Conservation (phyloP, 371 early-diverging fungal genomes). For the Mucor mucedo region DNA sequence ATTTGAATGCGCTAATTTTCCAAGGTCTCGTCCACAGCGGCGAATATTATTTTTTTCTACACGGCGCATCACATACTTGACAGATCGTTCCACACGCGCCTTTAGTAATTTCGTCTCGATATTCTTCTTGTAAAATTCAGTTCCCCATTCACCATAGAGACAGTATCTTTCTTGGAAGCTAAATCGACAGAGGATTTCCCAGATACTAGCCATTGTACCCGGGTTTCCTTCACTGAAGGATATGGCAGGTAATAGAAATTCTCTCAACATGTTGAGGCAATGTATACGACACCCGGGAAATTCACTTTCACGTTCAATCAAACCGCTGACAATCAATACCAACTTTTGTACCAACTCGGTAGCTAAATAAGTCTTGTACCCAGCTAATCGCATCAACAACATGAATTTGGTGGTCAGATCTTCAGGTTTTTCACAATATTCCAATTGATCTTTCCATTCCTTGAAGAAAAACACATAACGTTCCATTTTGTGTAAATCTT, state of each 20-base stretch:
- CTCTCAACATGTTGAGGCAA: conserved; percentile 70
- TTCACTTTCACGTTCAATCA: conserved; percentile 39
- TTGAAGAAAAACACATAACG: conserved; percentile 64
- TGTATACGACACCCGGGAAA: conserved; percentile 30
- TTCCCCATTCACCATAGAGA: conserved; percentile 86
- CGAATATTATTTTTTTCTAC: conserved; percentile 84
- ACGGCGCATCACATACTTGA: conserved; percentile 73
- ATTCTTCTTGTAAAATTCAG: conserved; percentile 57
- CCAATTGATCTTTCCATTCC: conserved; percentile 58
- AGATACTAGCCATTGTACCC: conserved; percentile 75
- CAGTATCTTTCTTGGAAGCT: conserved; percentile 71
- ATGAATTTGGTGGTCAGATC: conserved; percentile 51
- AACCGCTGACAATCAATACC: conserved; percentile 42
- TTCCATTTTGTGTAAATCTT: conserved; percentile 36
- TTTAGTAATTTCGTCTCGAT: conserved; percentile 54
- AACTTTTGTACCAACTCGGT: conserved; percentile 49
- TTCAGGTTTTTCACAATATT: conserved; percentile 39
- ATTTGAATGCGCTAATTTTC: conserved; percentile 81
- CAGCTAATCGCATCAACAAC: conserved; percentile 56
- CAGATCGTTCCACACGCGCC: conserved; percentile 62
- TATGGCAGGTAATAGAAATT: conserved; percentile 77
- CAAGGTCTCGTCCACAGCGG: conserved; percentile 82
- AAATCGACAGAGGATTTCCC: conserved; percentile 72
- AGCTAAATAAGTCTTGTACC: conserved; percentile 55
- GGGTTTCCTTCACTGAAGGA: conserved; percentile 73